phyloP scores from a whole-genome alignment of 1,139 yeast species.

The Hemisphaericaspora lyxosophila region DNA sequence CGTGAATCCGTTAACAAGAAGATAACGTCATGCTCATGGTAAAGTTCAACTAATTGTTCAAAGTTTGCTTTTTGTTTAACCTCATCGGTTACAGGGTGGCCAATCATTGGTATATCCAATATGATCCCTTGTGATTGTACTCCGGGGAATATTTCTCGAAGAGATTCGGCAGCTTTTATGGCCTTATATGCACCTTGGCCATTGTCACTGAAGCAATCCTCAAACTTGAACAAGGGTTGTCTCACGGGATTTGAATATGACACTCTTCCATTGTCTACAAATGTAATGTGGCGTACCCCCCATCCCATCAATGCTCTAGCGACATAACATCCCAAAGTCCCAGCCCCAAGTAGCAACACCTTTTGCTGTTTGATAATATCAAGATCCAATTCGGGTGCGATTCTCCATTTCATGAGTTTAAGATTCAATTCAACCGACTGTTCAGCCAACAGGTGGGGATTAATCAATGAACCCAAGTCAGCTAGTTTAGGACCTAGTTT shows the following conservation, averaged over 20 bases:
- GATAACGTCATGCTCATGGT: conserved; percentile 69
- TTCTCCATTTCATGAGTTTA: conserved; percentile 94
- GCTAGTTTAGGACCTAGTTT: conserved; percentile 80
- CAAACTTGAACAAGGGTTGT: conserved; percentile 79
- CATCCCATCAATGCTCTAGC: conserved; percentile 85
- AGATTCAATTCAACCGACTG: conserved; percentile 91
- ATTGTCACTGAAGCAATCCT: conserved; percentile 66
- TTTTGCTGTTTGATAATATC: conserved; percentile 59
- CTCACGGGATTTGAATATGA: conserved; percentile 95
- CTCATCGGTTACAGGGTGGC: conserved; percentile 73
- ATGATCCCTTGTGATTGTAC: conserved; percentile 61
- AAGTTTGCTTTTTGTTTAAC: conserved; percentile 49
- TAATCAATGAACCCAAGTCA: conserved; percentile 74
- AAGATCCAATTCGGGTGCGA: conserved; percentile 77
- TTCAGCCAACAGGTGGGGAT: conserved; percentile 78
- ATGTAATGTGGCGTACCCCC: conserved; percentile 85
- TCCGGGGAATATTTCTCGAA: conserved; percentile 75
- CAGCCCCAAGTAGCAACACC: conserved; percentile 87
- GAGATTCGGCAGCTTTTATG: conserved; percentile 66
- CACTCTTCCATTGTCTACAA: conserved; percentile 86
- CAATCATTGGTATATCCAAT: conserved; percentile 92
- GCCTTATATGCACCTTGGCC: conserved; percentile 72
- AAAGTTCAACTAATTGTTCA: conserved; percentile 50
- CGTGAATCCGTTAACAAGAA: conserved; percentile 89
- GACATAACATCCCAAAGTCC: conserved; percentile 92